phyloP scores from a whole-genome alignment of 371 early-diverging fungal species.

The Apophysomyces trapeziformis region DNA sequence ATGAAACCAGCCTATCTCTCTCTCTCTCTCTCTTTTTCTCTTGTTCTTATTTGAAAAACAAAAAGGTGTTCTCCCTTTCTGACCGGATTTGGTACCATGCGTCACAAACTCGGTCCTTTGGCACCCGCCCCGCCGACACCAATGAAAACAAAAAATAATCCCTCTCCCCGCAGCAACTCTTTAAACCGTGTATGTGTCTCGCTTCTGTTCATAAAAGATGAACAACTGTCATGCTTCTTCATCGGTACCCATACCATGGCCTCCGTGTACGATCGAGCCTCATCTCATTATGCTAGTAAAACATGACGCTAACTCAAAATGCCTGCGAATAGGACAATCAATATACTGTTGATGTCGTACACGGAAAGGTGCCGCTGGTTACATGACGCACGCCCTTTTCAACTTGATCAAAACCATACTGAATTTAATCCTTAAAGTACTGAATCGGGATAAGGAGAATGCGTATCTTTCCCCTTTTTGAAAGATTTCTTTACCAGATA shows the following conservation, averaged over 20 bases:
- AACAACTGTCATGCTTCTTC: no score
- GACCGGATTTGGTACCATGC: constrained; percentile 7
- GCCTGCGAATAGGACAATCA: background rate
- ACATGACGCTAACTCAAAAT: no score
- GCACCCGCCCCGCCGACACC: background rate
- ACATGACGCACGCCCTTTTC: background rate
- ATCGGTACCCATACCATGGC: no score
- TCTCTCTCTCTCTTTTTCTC: background rate
- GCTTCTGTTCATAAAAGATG: no score
- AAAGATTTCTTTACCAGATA: background rate
- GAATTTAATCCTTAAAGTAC: background rate
- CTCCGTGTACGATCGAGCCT: no score
- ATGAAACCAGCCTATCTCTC: constrained; percentile 1
- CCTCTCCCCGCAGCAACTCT: no score
- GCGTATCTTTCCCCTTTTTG: background rate
- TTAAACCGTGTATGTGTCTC: no score
- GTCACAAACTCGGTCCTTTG: constrained; percentile 1
- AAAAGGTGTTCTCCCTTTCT: constrained; percentile 5
- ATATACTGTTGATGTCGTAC: background rate
- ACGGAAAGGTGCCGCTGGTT: background rate
- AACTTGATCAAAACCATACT: background rate
- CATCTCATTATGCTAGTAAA: no score
- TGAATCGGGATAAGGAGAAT: no score
- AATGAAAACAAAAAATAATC: background rate
- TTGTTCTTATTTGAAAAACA: background rate